These are phyloP conservation scores for Toxicodendron radicans DNA, from an alignment of 345 rosid genomes.

Conservation along the genomic window DNA sequence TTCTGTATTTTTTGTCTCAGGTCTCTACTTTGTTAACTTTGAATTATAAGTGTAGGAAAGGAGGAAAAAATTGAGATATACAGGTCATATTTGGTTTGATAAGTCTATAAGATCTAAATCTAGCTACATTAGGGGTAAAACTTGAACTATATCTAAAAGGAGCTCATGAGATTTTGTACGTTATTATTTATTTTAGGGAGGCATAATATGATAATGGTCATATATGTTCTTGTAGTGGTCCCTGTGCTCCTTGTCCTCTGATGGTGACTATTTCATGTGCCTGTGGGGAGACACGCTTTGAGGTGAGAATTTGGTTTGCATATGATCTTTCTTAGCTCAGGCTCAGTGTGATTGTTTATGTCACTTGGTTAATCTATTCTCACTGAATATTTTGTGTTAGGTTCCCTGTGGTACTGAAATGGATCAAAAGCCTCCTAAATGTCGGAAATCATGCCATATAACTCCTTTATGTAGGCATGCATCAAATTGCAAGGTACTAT, in stretches of 20 bases:
- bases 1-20: neutral
- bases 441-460: conserved; percentile 68
- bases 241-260: conserved; percentile 93
- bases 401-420: conserved; percentile 98
- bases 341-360: neutral
- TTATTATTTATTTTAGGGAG: too few relatives aligned
- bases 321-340: neutral
- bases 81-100: neutral
- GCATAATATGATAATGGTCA: conserved; percentile 14
- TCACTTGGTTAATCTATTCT: neutral
- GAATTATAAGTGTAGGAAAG: neutral
- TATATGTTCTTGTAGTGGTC: conserved; percentile 61
- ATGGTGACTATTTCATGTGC: conserved; percentile 89
- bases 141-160: neutral
- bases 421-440: conserved; percentile 88
- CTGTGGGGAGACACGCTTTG: conserved; percentile 77
- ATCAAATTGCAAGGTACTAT: conserved; percentile 61
- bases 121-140: neutral
- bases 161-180: neutral
- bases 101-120: neutral
- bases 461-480: conserved; percentile 74
- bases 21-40: neutral
- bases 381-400: conserved; percentile 32
- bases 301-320: conserved; percentile 52
- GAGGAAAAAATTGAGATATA: neutral